Evolutionary conservation across 2,329 filamentous ascomycete genomes (phyloP).

Genomic region (Pseudogymnoascus sp.): DNA sequence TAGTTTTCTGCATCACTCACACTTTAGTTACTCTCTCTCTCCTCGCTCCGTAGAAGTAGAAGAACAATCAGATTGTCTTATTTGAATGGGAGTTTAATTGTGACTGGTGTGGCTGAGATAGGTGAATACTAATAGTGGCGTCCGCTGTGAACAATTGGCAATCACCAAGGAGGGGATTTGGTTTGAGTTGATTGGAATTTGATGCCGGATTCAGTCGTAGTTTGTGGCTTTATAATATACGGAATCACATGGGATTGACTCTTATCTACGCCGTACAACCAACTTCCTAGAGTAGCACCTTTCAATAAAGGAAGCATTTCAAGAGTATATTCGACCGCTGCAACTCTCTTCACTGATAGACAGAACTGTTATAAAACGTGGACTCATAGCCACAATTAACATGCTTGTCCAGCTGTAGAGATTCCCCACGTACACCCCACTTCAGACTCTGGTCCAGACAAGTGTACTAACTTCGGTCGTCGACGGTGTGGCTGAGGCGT

Average conservation of each 20-base stretch:
- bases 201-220: neutral
- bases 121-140: neutral
- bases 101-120: neutral
- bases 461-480: neutral
- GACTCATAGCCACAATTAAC: neutral
- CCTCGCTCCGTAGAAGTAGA: constrained; percentile 6
- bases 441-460: neutral
- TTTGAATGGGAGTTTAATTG: neutral
- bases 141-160: neutral
- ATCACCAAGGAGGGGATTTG: neutral
- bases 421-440: neutral
- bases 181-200: neutral
- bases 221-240: neutral
- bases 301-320: neutral
- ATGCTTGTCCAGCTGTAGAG: constrained; percentile 2
- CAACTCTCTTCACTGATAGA: neutral
- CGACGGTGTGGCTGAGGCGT: neutral
- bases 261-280: neutral
- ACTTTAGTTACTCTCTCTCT: neutral
- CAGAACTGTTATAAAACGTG: neutral
- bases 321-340: neutral
- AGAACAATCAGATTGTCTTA: neutral
- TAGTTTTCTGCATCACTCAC: constrained; percentile 1
- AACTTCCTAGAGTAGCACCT: neutral
- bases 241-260: neutral